Percentiles rank a stretch among this genome's conserved stretches.
phyloP scores from a whole-genome alignment of 352 stramenopile genomes.

The Thalassiosira hispida region DNA sequence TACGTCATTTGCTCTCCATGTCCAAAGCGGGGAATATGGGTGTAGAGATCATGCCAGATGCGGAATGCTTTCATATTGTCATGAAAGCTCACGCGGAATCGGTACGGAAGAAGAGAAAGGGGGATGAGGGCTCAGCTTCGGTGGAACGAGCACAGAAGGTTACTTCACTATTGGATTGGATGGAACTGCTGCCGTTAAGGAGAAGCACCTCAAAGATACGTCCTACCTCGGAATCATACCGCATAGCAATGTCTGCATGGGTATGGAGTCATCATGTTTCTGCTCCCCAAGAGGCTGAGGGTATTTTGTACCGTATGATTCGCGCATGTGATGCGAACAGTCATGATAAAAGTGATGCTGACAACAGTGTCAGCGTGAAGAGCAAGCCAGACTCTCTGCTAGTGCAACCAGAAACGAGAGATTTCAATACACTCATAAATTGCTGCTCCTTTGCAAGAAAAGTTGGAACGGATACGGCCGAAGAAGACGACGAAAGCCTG shows the following conservation, averaged over 20 bases:
- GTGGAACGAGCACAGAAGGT: slow-evolving; percentile 36
- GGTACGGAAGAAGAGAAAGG: slow-evolving; percentile 56
- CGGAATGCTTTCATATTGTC: slow-evolving; percentile 54
- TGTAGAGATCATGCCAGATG: slow-evolving; percentile 40
- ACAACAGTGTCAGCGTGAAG: neutral
- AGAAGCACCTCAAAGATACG: slow-evolving; percentile 51
- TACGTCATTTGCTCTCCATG: slow-evolving; percentile 53
- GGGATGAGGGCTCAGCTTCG: slow-evolving; percentile 44
- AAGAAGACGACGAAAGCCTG: slow-evolving; percentile 33
- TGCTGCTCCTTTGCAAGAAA: slow-evolving; percentile 46
- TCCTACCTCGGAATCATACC: slow-evolving; percentile 40
- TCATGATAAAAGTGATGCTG: neutral
- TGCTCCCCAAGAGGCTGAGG: slow-evolving; percentile 39
- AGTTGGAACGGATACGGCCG: slow-evolving; percentile 22
- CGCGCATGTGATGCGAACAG: slow-evolving; percentile 17
- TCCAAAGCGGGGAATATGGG: slow-evolving; percentile 50
- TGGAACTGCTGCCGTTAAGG: slow-evolving; percentile 42
- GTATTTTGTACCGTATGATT: slow-evolving; percentile 47
- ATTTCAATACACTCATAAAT: slow-evolving; percentile 59
- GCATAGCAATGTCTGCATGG: slow-evolving; percentile 45
- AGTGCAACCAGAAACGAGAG: slow-evolving; percentile 42
- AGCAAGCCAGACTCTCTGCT: slow-evolving; percentile 9
- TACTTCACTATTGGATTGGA: slow-evolving; percentile 43
- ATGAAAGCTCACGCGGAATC: slow-evolving; percentile 52
- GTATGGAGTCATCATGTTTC: slow-evolving; percentile 49